phyloP scores from a whole-genome alignment of 805 yeast species.

The Candida sithepensis region DNA sequence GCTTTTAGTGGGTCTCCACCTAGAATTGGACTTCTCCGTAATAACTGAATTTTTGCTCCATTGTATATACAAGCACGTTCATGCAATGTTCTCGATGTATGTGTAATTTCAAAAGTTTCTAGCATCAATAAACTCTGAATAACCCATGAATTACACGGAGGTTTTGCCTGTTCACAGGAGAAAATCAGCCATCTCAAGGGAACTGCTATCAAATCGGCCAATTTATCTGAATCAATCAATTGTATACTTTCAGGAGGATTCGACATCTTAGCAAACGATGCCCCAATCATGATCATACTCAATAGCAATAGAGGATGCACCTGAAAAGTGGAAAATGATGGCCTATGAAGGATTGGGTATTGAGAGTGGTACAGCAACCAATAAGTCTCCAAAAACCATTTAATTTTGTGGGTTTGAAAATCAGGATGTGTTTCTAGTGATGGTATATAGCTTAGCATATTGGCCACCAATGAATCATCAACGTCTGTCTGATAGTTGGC shows the following conservation, averaged over 20 bases:
- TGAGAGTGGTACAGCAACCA: conserved; percentile 59
- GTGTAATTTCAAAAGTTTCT: conserved; percentile 47
- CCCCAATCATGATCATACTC: conserved; percentile 56
- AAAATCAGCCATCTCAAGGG: conserved; percentile 52
- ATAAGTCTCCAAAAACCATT: conserved; percentile 32
- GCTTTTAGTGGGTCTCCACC: conserved; percentile 40
- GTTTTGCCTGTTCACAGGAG: conserved; percentile 39
- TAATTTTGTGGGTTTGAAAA: conserved; percentile 16
- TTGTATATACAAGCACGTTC: conserved; percentile 51
- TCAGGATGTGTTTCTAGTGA: conserved; percentile 16
- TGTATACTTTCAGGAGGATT: conserved; percentile 2
- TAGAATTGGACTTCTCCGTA: conserved; percentile 44
- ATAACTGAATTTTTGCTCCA: conserved; percentile 47
- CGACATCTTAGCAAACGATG: conserved; percentile 25
- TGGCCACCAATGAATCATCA: conserved; percentile 13
- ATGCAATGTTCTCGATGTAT: conserved; percentile 40
- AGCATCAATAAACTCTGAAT: conserved; percentile 44
- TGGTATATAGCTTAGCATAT: conserved; percentile 19
- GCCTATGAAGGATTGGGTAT: conserved; percentile 44
- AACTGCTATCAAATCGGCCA: conserved; percentile 40
- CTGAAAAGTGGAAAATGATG: conserved; percentile 46
- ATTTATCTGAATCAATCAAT: conserved; percentile 19
- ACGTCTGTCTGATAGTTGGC: conserved; percentile 21
- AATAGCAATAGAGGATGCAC: conserved; percentile 51
- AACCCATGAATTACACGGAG: conserved; percentile 48